These are phyloP conservation scores for Rhynchosporium secalis DNA, from an alignment of 2,329 filamentous ascomycete genomes.

Conservation along the genomic window DNA sequence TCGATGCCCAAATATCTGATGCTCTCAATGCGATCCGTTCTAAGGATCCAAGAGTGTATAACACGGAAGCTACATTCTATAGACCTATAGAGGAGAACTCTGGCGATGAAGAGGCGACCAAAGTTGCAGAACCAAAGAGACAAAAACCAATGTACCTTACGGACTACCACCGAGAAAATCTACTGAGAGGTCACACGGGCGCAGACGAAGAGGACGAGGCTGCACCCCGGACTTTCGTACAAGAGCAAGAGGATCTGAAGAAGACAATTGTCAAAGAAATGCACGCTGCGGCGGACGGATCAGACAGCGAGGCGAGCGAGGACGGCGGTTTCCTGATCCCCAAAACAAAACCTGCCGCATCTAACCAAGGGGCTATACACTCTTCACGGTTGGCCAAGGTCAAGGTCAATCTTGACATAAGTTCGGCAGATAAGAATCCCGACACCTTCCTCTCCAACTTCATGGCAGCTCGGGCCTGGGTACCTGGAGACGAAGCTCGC, in stretches of 20 bases:
- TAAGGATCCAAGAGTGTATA: slow-evolving; percentile 91
- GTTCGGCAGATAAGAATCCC: slow-evolving; percentile 81
- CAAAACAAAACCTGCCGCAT: slow-evolving; percentile 53
- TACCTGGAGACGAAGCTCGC: slow-evolving; percentile 63
- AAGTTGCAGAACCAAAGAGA: slow-evolving; percentile 54
- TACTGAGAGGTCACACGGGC: slow-evolving; percentile 71
- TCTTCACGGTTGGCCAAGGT: slow-evolving; percentile 54
- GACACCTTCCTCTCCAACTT: slow-evolving; percentile 95
- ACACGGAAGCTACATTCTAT: slow-evolving; percentile 78
- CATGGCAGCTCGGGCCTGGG: slow-evolving; percentile 88
- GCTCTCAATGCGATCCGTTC: slow-evolving; percentile 84
- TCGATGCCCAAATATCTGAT: slow-evolving; percentile 84
- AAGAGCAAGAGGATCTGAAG: slow-evolving; percentile 86
- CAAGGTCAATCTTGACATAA: slow-evolving; percentile 63
- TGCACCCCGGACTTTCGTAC: slow-evolving; percentile 68
- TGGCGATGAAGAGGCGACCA: slow-evolving; percentile 34
- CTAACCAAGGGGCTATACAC: slow-evolving; percentile 51
- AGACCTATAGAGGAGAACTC: slow-evolving; percentile 57
- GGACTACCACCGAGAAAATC: slow-evolving; percentile 89
- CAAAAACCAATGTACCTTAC: slow-evolving; percentile 83
- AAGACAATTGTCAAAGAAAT: slow-evolving; percentile 77
- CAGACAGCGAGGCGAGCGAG: slow-evolving; percentile 53
- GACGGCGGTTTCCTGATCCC: slow-evolving; percentile 70
- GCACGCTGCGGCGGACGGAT: slow-evolving; percentile 57
- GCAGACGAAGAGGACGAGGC: slow-evolving; percentile 59